Evolutionary conservation across 495 filamentous ascomycete genomes (phyloP), one percentile per base, ranked within the genome.

Genomic region (Aspergillus baeticus): DNA sequence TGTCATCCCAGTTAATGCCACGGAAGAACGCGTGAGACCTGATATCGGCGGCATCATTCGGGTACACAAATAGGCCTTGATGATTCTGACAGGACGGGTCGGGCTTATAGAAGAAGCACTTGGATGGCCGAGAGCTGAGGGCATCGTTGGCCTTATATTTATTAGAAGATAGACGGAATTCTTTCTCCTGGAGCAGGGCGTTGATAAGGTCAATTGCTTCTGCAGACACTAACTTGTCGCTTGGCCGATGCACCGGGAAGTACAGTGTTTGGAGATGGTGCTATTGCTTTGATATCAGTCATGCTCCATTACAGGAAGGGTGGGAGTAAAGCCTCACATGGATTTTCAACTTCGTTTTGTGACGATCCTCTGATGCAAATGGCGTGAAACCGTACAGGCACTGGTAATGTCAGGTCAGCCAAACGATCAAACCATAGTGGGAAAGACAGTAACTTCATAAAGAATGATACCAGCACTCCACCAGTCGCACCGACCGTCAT

Each of bases 381-480:
- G 93, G 93, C 0, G 93, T 96, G 58, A 84, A 88, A 10, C 93
- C 92, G 66, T 93, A 96, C 3, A 98, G 71, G 62, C 91, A 96
- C 84, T 88, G 41, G 7, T 33, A 29, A 59, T 21, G 31, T 53
- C 23, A 43, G n/a, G 13, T 17, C n/a, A 6, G 6, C 18, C 14
- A 17, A 21, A 2, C 6, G 14, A 50, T 1, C 21, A 42, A 10
- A 21, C n/a, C n/a, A n/a, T 10, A n/a, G n/a, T 26, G 42, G 29
- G 13, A 11, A 8, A 17, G 5, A 14, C 10, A 38, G 17, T 64
- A 58, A 86, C 86, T 73, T 98, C 92, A 58, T 88, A 98, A 34
- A 96, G 67, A 63, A 98, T 96, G 49, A 96, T 83, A 23, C 90
- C 93, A 56, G 96, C 81, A 69, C 92, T 96, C 93, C 91, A 98